Conservation (phyloP, 2,329 filamentous ascomycete genomes). For the Alternaria tenuissima region DNA sequence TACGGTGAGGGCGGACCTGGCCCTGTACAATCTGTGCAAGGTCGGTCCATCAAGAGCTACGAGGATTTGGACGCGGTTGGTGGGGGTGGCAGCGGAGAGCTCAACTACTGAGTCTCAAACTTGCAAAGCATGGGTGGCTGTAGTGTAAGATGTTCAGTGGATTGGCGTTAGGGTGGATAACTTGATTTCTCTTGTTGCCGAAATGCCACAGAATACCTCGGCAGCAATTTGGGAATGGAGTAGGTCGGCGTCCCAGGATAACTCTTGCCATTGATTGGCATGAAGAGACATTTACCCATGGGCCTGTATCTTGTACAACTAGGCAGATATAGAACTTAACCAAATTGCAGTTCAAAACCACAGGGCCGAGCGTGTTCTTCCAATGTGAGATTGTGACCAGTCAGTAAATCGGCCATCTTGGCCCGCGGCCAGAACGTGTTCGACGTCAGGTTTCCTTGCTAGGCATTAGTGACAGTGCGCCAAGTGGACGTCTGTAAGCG, state of each 20-base stretch:
- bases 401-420: slow-evolving; percentile 2
- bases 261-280: slow-evolving; percentile 1
- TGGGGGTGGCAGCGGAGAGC: slow-evolving; percentile 73
- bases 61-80: slow-evolving; percentile 89
- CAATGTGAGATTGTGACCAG: not conserved
- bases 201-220: slow-evolving; percentile 19
- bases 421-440: slow-evolving; percentile 11
- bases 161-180: slow-evolving; percentile 26
- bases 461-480: slow-evolving; percentile 4
- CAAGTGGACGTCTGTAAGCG: slow-evolving; percentile 14
- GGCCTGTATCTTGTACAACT: slow-evolving; percentile 11
- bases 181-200: slow-evolving; percentile 18
- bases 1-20: slow-evolving; percentile 81
- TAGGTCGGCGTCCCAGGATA: slow-evolving; percentile 16
- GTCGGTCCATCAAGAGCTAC: slow-evolving; percentile 93
- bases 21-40: slow-evolving; percentile 89
- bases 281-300: slow-evolving; percentile 6
- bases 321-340: slow-evolving; percentile 5
- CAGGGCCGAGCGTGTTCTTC: not conserved
- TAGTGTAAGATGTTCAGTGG: slow-evolving; percentile 20
- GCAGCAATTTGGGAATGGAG: slow-evolving; percentile 9
- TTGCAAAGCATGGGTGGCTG: slow-evolving; percentile 4
- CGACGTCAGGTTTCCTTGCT: slow-evolving; percentile 3
- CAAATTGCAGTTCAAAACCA: slow-evolving; percentile 7
- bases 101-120: slow-evolving; percentile 75